phyloP scores from a whole-genome alignment of 305 asterid genomes.

The Ajuga reptans region DNA sequence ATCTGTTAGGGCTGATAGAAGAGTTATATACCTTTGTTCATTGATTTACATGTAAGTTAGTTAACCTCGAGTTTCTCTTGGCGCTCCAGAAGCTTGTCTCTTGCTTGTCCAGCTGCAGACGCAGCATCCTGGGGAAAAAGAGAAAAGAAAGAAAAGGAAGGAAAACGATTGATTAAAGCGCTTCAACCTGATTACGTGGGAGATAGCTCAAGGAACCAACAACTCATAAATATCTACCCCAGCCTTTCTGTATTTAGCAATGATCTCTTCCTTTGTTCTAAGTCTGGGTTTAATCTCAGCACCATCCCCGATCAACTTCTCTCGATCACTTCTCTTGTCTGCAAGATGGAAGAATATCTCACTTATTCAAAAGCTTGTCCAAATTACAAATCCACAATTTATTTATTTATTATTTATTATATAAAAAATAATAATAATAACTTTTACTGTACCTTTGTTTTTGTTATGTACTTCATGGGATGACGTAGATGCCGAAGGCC shows the following conservation, averaged over 20 bases:
- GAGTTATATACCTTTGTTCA: background rate
- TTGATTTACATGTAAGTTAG: constrained; percentile 3
- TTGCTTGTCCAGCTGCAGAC: constrained; percentile 86
- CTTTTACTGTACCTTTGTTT: constrained; percentile 37
- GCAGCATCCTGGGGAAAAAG: constrained; percentile 58
- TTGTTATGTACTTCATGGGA: constrained; percentile 36
- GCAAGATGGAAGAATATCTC: constrained; percentile 24
- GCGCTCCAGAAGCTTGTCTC: constrained; percentile 81
- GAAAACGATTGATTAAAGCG: constrained; percentile 1
- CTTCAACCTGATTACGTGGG: background rate
- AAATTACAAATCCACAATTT: constrained; percentile 13
- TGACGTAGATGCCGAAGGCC: constrained; percentile 41
- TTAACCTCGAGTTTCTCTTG: constrained; percentile 85
- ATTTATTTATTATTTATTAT: no score
- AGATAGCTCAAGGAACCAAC: constrained; percentile 13
- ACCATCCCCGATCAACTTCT: constrained; percentile 45
- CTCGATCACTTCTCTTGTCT: constrained; percentile 53
- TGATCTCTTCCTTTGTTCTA: constrained; percentile 75
- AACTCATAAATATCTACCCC: constrained; percentile 41
- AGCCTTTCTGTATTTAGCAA: constrained; percentile 73
- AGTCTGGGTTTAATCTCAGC: constrained; percentile 53
- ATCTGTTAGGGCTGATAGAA: background rate
- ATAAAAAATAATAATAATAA: no score
- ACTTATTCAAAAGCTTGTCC: constrained; percentile 12
- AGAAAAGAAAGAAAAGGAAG: constrained; percentile 1